Conservation (phyloP, 129 eudicot species). For the Sambucus nigra region DNA sequence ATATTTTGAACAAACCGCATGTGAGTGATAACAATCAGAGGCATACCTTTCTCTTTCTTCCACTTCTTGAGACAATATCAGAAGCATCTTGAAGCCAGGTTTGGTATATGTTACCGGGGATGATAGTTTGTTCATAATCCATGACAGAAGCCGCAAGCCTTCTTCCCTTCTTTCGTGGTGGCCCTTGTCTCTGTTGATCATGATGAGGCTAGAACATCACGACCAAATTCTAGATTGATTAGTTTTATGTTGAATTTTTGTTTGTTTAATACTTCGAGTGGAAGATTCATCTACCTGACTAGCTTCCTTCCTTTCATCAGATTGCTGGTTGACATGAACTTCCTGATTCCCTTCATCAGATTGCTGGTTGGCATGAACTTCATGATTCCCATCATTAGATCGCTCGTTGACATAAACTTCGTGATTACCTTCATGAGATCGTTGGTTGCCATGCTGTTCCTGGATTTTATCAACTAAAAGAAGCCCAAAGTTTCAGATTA, state of each 20-base stretch:
- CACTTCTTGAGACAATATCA: conserved; percentile 48
- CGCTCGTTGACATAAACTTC: conserved; percentile 33
- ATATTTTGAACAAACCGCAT: not conserved
- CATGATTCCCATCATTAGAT: conserved; percentile 40
- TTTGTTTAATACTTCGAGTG: not conserved
- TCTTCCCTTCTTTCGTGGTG: conserved; percentile 46
- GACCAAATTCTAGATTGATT: no score
- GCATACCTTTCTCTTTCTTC: conserved; percentile 51
- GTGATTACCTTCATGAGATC: no score
- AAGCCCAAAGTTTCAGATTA: conserved; percentile 6
- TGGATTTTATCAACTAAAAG: conserved; percentile 47
- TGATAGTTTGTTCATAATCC: conserved; percentile 73
- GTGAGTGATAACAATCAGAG: not conserved
- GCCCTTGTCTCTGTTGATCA: conserved; percentile 24
- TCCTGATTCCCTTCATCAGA: conserved; percentile 39
- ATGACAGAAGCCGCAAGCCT: conserved; percentile 28
- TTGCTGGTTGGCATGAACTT: conserved; percentile 31
- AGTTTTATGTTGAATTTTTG: not conserved
- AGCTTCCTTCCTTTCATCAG: conserved; percentile 36
- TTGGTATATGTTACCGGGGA: conserved; percentile 73
- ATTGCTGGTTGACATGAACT: conserved; percentile 32
- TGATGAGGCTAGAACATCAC: conserved; percentile 25
- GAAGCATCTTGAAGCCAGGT: conserved; percentile 70
- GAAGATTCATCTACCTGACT: conserved; percentile 22
- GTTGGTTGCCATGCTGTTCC: conserved; percentile 51